Conservation (phyloP, 345 rosid genomes). For the Aurinia saxatilis region DNA sequence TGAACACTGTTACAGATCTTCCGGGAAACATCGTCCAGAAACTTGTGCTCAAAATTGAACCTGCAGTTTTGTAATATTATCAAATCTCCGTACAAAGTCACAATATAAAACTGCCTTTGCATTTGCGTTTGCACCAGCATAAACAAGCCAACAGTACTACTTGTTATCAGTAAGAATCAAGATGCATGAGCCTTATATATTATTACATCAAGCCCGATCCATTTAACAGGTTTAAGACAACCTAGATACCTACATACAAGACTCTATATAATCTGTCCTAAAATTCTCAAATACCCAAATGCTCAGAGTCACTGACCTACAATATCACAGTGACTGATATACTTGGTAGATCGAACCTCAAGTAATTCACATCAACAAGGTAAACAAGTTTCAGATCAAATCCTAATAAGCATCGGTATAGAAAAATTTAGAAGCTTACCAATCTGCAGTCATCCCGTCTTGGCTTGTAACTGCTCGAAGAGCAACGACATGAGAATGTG, state of each 20-base stretch:
- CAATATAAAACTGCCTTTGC: too few species aligned
- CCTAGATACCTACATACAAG: neutral
- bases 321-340: neutral
- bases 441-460: constrained; percentile 99
- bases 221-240: neutral
- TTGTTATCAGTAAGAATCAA: neutral
- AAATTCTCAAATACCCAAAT: too few species aligned
- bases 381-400: neutral
- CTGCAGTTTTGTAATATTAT: constrained; percentile 28
- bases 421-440: constrained; percentile 45
- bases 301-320: neutral
- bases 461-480: constrained; percentile 98
- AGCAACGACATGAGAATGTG: constrained; percentile 98
- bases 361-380: neutral
- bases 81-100: neutral
- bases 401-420: too few species aligned
- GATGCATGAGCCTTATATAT: neutral
- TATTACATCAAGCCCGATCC: too few species aligned
- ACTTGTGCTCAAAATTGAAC: constrained; percentile 91
- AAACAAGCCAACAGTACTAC: too few species aligned
- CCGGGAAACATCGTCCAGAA: constrained; percentile 76
- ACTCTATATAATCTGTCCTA: too few species aligned
- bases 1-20: constrained; percentile 92
- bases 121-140: too few species aligned
- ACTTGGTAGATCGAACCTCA: neutral